Evolutionary conservation across 192 early-diverging fungal genomes (phyloP).

Genomic region (Phlyctochytrium arcticum): DNA sequence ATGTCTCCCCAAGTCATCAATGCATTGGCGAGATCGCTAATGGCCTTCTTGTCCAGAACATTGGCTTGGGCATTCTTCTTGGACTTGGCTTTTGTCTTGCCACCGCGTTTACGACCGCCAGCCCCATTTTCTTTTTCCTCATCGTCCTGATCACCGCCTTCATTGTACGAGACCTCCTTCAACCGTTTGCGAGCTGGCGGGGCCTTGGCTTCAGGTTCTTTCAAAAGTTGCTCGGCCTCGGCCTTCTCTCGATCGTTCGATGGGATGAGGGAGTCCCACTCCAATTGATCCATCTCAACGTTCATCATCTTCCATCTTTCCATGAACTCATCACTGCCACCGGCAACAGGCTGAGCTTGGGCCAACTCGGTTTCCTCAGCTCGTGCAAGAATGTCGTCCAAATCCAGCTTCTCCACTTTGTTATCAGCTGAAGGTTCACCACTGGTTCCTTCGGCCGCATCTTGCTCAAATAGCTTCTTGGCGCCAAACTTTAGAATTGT

Average conservation of each 20-base stretch:
- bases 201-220: constrained; percentile 10
- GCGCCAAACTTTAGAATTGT: constrained; percentile 98
- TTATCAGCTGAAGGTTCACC: constrained; percentile 48
- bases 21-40: constrained; percentile 73
- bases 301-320: constrained; percentile 92
- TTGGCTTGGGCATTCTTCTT: constrained; percentile 28
- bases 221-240: constrained; percentile 49
- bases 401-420: constrained; percentile 88
- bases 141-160: constrained; percentile 22
- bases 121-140: constrained; percentile 20
- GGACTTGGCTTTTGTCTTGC: constrained; percentile 12
- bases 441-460: constrained; percentile 38
- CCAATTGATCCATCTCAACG: constrained; percentile 66
- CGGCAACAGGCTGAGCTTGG: constrained; percentile 50
- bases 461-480: constrained; percentile 89
- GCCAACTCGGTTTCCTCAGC: constrained; percentile 86
- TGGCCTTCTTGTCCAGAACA: constrained; percentile 71
- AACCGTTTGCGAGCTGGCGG: constrained; percentile 19
- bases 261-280: constrained; percentile 97
- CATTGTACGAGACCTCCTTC: constrained; percentile 4
- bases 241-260: constrained; percentile 69
- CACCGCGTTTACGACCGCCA: constrained; percentile 23
- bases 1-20: constrained; percentile 82
- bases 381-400: constrained; percentile 94
- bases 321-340: constrained; percentile 89